Evolutionary conservation across 345 rosid genomes (phyloP).

Genomic region (Pugionium dolabratum): DNA sequence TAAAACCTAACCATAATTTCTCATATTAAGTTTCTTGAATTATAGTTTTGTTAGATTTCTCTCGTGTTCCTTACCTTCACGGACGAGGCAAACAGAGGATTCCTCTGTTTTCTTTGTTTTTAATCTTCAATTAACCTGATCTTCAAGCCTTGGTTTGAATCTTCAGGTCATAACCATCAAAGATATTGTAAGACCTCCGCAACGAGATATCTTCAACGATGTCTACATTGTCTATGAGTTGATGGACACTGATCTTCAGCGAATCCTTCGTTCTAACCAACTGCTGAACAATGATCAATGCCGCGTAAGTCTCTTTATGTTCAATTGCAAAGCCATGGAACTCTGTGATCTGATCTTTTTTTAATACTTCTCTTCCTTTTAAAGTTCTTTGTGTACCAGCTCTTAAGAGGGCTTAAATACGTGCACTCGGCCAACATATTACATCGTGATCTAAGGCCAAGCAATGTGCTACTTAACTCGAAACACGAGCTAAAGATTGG

Average conservation of each 20-base stretch:
- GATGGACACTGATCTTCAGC: conserved; percentile 97
- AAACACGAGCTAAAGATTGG: conserved; percentile 96
- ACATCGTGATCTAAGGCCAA: conserved; percentile 96
- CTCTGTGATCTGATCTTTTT: conserved; percentile 28
- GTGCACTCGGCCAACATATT: conserved; percentile 91
- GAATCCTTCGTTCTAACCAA: conserved; percentile 89
- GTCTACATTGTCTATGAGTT: conserved; percentile 88
- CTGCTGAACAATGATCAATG: conserved; percentile 79
- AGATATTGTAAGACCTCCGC: conserved; percentile 92
- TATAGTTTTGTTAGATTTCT: conserved; percentile 16
- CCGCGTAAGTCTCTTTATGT: conserved; percentile 55
- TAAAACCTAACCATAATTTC: conserved; percentile 39
- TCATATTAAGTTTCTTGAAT: conserved; percentile 17
- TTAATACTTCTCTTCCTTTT: conserved; percentile 34
- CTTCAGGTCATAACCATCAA: conserved; percentile 77
- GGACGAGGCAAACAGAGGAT: background rate
- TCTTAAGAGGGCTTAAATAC: conserved; percentile 90
- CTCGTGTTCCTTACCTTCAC: conserved; percentile 6
- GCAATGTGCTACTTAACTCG: conserved; percentile 86
- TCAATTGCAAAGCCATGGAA: conserved; percentile 5
- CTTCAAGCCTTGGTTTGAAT: conserved; percentile 21
- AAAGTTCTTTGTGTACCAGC: conserved; percentile 95
- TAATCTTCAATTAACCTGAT: background rate
- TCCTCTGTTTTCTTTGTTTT: conserved; percentile 1
- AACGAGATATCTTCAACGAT: conserved; percentile 87